Conservation (phyloP, 805 yeast genomes). For the Yamadazyma laniorum region DNA sequence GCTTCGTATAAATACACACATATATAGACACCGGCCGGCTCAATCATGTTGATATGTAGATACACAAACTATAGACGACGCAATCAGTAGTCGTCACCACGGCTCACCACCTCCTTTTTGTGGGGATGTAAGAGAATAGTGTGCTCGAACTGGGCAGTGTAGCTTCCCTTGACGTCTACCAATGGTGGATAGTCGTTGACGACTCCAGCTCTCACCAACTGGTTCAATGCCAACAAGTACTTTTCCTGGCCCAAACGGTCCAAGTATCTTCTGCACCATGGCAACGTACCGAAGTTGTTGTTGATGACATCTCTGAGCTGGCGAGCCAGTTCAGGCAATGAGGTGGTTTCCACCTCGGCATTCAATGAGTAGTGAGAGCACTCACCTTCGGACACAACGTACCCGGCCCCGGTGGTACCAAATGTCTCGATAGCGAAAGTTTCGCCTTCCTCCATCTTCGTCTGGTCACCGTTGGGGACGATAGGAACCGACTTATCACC, state of each 20-base stretch:
- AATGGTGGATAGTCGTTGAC: slow-evolving; percentile 94
- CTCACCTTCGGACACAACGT: slow-evolving; percentile 83
- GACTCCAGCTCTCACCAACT: slow-evolving; percentile 79
- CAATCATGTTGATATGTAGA: too few relatives aligned
- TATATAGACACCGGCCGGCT: too few relatives aligned
- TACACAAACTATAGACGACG: too few relatives aligned
- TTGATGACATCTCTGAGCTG: slow-evolving; percentile 68
- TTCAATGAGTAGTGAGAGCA: slow-evolving; percentile 87
- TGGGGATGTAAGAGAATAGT: slow-evolving; percentile 88
- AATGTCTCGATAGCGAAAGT: slow-evolving; percentile 97
- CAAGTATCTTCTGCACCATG: slow-evolving; percentile 93
- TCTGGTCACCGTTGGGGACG: slow-evolving; percentile 86
- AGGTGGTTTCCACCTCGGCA: slow-evolving; percentile 38
- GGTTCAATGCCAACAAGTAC: slow-evolving; percentile 82
- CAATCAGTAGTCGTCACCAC: slow-evolving; percentile 96
- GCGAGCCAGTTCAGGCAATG: slow-evolving; percentile 67
- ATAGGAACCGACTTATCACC: slow-evolving; percentile 97
- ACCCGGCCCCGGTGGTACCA: slow-evolving; percentile 95
- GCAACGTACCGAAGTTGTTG: slow-evolving; percentile 85
- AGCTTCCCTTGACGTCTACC: slow-evolving; percentile 76
- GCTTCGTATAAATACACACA: too few relatives aligned
- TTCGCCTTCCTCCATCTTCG: slow-evolving; percentile 99
- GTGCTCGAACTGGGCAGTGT: slow-evolving; percentile 97
- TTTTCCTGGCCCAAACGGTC: slow-evolving; percentile 92
- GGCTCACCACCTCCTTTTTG: slow-evolving; percentile 88